Conservation (phyloP, 768 basidiomycete genomes). For the Suillus decipiens region DNA sequence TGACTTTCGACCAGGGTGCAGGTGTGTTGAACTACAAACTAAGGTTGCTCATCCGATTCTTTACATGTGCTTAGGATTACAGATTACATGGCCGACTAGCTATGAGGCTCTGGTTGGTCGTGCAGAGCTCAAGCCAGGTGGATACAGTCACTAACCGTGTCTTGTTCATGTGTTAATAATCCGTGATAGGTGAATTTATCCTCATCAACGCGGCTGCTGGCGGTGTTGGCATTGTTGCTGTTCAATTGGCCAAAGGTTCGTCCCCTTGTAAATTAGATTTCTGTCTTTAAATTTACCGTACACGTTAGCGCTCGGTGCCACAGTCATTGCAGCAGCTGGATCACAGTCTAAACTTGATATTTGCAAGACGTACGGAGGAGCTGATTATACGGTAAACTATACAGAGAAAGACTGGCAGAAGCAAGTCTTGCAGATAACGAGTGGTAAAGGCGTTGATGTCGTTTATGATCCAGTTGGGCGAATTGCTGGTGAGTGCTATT, state of each 20-base stretch:
- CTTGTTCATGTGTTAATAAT: constrained; percentile 3
- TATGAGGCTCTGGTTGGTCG: constrained; percentile 90
- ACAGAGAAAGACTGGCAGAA: constrained; percentile 82
- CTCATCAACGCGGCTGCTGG: constrained; percentile 96
- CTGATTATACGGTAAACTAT: constrained; percentile 85
- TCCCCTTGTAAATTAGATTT: constrained; percentile 3
- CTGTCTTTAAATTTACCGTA: background rate
- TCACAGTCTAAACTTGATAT: constrained; percentile 79
- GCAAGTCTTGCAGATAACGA: constrained; percentile 80
- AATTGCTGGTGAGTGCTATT: constrained; percentile 53
- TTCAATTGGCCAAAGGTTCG: constrained; percentile 89
- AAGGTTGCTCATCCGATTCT: constrained; percentile 5
- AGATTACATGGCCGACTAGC: constrained; percentile 89
- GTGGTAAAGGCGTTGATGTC: constrained; percentile 83
- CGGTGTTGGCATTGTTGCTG: constrained; percentile 89
- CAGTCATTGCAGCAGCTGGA: constrained; percentile 92
- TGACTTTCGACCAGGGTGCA: constrained; percentile 86
- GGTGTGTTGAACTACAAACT: constrained; percentile 38
- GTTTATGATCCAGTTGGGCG: constrained; percentile 87
- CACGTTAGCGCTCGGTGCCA: constrained; percentile 76
- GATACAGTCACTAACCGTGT: constrained; percentile 14
- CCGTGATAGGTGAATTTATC: constrained; percentile 75
- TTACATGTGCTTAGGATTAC: constrained; percentile 53
- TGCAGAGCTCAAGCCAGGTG: constrained; percentile 77
- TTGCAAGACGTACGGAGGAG: constrained; percentile 73